Evolutionary conservation across 1,284 basidiomycete species (phyloP).

Genomic region (Cerioporus squamosus): DNA sequence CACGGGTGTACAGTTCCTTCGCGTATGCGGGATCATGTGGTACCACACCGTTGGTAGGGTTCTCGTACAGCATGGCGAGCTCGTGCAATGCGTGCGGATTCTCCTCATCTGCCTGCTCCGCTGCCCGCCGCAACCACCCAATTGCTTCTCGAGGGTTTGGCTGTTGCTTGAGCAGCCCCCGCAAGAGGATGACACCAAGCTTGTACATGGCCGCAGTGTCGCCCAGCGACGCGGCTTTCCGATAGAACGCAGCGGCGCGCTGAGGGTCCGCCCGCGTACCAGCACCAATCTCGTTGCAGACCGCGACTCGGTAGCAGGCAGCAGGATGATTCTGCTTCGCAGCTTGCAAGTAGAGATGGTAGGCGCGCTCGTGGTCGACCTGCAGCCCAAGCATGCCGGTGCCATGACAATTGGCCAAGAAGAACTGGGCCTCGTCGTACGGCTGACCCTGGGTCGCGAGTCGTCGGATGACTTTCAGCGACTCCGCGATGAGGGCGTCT

Average conservation of each 20-base stretch:
- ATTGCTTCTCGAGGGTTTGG: constrained; percentile 91
- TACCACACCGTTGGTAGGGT: constrained; percentile 66
- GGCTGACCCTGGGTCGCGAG: constrained; percentile 89
- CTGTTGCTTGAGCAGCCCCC: constrained; percentile 84
- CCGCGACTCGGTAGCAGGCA: constrained; percentile 96
- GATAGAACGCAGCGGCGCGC: constrained; percentile 94
- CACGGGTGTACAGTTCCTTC: constrained; percentile 88
- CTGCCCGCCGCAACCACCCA: constrained; percentile 94
- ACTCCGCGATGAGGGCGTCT: constrained; percentile 87
- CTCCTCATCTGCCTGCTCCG: constrained; percentile 97
- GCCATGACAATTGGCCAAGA: constrained; percentile 96
- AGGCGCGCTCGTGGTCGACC: constrained; percentile 97
- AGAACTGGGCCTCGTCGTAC: constrained; percentile 98
- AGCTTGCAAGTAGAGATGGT: constrained; percentile 97
- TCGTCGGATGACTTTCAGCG: constrained; percentile 90
- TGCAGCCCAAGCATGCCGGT: constrained; percentile 93
- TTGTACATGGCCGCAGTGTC: constrained; percentile 99
- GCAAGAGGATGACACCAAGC: constrained; percentile 92
- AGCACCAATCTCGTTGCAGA: constrained; percentile 99
- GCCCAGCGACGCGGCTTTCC: constrained; percentile 94
- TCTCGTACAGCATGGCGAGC: constrained; percentile 91
- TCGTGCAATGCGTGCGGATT: constrained; percentile 98
- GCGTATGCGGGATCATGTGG: constrained; percentile 82
- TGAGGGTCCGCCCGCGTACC: constrained; percentile 91
- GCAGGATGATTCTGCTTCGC: constrained; percentile 97